These are phyloP conservation scores for Camellia sinensis DNA, from an alignment of 148 eudicot genomes.

Conservation along the genomic window DNA sequence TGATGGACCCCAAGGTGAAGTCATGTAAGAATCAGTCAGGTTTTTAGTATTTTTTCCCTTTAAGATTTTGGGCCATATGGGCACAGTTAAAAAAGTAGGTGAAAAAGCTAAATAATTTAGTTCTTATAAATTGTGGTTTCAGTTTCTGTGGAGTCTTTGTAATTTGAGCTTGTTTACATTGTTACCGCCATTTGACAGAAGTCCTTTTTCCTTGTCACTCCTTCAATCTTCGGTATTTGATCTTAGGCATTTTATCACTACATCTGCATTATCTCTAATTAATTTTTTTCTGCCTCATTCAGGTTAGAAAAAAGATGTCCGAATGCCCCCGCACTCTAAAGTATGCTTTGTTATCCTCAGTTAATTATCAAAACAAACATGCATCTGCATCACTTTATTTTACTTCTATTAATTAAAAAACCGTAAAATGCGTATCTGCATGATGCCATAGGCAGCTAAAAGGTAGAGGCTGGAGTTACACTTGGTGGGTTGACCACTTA, in stretches of 20 bases:
- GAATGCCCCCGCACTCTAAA: conserved; percentile 61
- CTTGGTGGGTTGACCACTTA: not conserved
- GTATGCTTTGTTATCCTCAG: conserved; percentile 30
- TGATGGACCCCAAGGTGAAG: conserved; percentile 99
- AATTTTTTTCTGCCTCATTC: conserved; percentile 19
- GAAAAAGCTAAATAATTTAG: not conserved
- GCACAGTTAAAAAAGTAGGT: not conserved
- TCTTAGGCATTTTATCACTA: not conserved
- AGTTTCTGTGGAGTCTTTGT: conserved; percentile 5
- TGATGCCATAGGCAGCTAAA: not conserved
- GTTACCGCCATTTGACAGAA: not conserved
- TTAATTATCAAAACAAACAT: conserved; percentile 5
- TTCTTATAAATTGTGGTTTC: not conserved
- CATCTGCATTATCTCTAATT: conserved; percentile 10
- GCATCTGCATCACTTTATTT: not conserved
- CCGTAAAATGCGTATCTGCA: not conserved
- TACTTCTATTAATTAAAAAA: not conserved
- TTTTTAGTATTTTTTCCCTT: conserved; percentile 15
- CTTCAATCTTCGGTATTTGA: not conserved
- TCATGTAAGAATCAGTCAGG: conserved; percentile 66
- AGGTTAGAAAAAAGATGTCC: conserved; percentile 75
- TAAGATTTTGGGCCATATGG: not conserved
- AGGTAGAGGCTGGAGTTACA: not conserved
- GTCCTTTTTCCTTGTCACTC: not conserved
- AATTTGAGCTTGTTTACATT: not conserved